Evolutionary conservation across 257 asterid genomes (phyloP).

Genomic region (Ballota nigra): DNA sequence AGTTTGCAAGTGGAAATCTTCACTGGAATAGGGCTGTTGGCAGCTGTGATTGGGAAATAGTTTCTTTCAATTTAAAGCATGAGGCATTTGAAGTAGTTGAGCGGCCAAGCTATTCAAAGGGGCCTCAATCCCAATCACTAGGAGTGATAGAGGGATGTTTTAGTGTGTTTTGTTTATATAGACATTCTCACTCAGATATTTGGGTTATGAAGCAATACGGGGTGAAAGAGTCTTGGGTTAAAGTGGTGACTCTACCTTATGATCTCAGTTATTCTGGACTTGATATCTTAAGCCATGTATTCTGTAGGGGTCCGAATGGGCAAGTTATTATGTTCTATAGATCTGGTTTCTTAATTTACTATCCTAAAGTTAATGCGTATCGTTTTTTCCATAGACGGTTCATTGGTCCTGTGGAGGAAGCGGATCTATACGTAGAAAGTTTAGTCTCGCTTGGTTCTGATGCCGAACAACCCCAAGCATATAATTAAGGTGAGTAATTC

Average conservation of each 20-base stretch:
- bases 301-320: constrained; percentile 33
- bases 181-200: constrained; percentile 13
- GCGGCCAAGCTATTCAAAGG: constrained; percentile 16
- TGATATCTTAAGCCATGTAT: background rate
- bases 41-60: constrained; percentile 26
- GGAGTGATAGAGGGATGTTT: constrained; percentile 43
- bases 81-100: constrained; percentile 36
- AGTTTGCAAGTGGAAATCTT: constrained; percentile 45
- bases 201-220: constrained; percentile 62
- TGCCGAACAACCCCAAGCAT: background rate
- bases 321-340: constrained; percentile 29
- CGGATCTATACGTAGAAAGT: constrained; percentile 17
- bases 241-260: constrained; percentile 27
- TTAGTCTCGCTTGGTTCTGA: constrained; percentile 14
- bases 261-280: background rate
- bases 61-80: constrained; percentile 37
- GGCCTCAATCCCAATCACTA: background rate
- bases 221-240: constrained; percentile 44
- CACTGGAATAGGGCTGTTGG: constrained; percentile 31
- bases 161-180: constrained; percentile 33
- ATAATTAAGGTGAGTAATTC: too few species aligned
- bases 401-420: background rate
- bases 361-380: constrained; percentile 18
- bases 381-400: background rate
- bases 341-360: constrained; percentile 20